Percentiles rank a stretch among this genome's conserved stretches.
phyloP scores from a whole-genome alignment of 257 asterid genomes.

The Solanum pimpinellifolium region DNA sequence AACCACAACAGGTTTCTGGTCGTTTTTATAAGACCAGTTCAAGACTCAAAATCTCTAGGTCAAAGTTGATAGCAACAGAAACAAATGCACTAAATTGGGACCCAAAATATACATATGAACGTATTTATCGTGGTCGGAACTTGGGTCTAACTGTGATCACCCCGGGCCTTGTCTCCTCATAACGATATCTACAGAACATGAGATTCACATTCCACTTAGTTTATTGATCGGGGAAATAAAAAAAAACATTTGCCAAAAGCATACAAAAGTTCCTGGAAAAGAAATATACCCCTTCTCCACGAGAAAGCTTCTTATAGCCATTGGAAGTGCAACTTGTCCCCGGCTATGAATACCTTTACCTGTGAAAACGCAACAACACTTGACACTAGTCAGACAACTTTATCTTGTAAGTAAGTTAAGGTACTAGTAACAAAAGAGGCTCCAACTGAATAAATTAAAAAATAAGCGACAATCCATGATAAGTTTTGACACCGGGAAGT shows the following conservation, averaged over 20 bases:
- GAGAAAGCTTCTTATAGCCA: slow-evolving; percentile 65
- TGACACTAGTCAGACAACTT: not conserved
- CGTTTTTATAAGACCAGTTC: not conserved
- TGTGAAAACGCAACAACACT: slow-evolving; percentile 10
- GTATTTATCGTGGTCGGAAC: slow-evolving; percentile 16
- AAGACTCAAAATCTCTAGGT: not conserved
- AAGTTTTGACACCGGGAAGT: not conserved
- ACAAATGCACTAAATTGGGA: not conserved
- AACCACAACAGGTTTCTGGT: not conserved
- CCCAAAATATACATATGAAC: not conserved
- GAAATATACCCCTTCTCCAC: slow-evolving; percentile 40
- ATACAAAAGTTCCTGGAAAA: not conserved
- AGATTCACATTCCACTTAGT: not conserved
- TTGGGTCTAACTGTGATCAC: slow-evolving; percentile 47
- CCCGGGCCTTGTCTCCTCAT: slow-evolving; percentile 69
- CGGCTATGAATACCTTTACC: slow-evolving; percentile 84
- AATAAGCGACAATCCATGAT: not conserved
- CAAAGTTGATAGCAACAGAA: not conserved
- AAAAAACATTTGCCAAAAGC: not conserved
- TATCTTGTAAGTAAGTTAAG: not conserved
- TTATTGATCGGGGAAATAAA: not conserved
- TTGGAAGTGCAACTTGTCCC: slow-evolving; percentile 71
- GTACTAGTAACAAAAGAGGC: not conserved
- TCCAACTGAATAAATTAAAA: not conserved
- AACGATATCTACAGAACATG: slow-evolving; percentile 41